phyloP scores from a whole-genome alignment of 2,329 filamentous ascomycete species.

The Ascochyta lentis region DNA sequence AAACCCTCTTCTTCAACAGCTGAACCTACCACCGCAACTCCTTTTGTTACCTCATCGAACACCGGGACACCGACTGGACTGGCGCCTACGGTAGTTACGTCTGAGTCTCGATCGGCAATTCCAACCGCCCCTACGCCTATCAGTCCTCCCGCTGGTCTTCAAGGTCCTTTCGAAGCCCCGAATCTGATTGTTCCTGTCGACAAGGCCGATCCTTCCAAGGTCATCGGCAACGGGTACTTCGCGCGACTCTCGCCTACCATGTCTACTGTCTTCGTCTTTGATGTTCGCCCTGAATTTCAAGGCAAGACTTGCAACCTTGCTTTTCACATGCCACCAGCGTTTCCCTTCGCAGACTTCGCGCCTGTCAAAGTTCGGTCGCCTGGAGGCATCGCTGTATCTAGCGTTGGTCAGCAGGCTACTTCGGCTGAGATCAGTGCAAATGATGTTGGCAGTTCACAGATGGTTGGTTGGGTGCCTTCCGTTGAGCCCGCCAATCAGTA shows the following conservation, averaged over 20 bases:
- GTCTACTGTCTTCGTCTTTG: slow-evolving; percentile 56
- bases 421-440: slow-evolving; percentile 14
- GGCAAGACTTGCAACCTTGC: slow-evolving; percentile 57
- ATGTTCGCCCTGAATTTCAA: slow-evolving; percentile 49
- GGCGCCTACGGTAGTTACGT: not conserved
- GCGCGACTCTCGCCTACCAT: slow-evolving; percentile 49
- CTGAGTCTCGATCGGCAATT: slow-evolving; percentile 2
- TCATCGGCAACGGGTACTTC: slow-evolving; percentile 50
- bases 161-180: slow-evolving; percentile 46
- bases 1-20: slow-evolving; percentile 15
- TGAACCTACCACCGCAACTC: slow-evolving; percentile 17
- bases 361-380: slow-evolving; percentile 34
- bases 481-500: slow-evolving; percentile 29
- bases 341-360: slow-evolving; percentile 41
- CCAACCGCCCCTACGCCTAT: slow-evolving; percentile 13
- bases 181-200: slow-evolving; percentile 49
- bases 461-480: slow-evolving; percentile 23
- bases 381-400: slow-evolving; percentile 47
- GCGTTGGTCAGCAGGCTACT: slow-evolving; percentile 24
- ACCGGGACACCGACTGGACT: slow-evolving; percentile 3
- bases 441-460: slow-evolving; percentile 7
- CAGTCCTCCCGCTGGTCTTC: slow-evolving; percentile 36
- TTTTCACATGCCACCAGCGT: slow-evolving; percentile 55
- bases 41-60: slow-evolving; percentile 10
- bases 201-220: slow-evolving; percentile 44